Evolutionary conservation across 768 basidiomycete genomes (phyloP).

Genomic region (Termitomyces sp.): DNA sequence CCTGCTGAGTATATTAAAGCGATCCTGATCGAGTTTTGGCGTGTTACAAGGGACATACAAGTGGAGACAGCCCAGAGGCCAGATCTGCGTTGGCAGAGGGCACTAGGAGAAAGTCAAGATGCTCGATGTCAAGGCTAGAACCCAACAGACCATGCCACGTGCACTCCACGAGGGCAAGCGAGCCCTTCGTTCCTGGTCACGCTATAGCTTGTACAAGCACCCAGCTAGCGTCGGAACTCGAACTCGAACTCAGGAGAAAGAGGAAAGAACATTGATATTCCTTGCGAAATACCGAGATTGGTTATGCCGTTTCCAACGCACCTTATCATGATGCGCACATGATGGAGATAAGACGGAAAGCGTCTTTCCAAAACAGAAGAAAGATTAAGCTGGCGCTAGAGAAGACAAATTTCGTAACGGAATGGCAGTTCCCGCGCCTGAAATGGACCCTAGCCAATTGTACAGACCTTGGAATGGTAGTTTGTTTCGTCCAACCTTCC

Average conservation of each 20-base stretch:
- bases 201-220: not conserved
- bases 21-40: slow-evolving; percentile 5
- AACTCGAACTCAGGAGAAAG: not conserved
- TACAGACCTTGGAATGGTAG: no score
- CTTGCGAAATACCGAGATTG: not conserved
- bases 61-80: slow-evolving; percentile 13
- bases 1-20: slow-evolving; percentile 5
- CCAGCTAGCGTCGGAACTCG: not conserved
- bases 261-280: not conserved
- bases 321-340: not conserved
- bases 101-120: slow-evolving; percentile 8
- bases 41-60: slow-evolving; percentile 9
- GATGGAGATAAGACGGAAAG: not conserved
- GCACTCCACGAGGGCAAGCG: slow-evolving; percentile 13
- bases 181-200: slow-evolving; percentile 10
- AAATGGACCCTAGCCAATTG: no score
- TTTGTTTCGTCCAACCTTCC: no score
- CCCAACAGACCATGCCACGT: slow-evolving; percentile 15
- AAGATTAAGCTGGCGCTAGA: no score
- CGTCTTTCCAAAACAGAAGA: not conserved
- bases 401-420: no score
- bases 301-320: not conserved
- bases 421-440: no score
- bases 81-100: slow-evolving; percentile 12
- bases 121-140: slow-evolving; percentile 11